Base-by-base conservation (phyloP, 2,329 filamentous ascomycete species). In the Cordyceps sp. region DNA sequence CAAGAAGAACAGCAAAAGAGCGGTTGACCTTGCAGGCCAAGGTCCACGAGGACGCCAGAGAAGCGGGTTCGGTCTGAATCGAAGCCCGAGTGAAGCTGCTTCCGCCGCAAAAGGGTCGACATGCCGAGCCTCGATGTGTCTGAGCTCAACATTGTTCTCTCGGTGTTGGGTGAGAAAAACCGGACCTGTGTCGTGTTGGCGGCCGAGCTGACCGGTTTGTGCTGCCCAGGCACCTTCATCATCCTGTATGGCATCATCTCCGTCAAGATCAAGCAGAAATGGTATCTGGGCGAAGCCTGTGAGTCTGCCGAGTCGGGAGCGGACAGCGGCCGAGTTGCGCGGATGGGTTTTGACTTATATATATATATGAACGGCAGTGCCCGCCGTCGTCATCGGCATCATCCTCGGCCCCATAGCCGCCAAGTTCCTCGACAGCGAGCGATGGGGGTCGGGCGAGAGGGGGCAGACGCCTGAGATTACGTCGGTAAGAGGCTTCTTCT, bases 221-320 rank as follows among this genome's bases (percentile, higher is more conserved):
- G 15, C 14, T n/a, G 12, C 19, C 14, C 1, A 59, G 62, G 64
- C 29, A 48, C 50, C 8, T 69, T 66, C 42, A 62, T 57, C 16
- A 43, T 66, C 1, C 32, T 58, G 5, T 69, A 61, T 41, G 65
- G 65, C 28, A 40, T 68, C 32, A 50, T 64, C 6, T 66, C 66
- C 2, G 57, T 65, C 17, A 61, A 66, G 45, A 57, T 70, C 39
- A 69, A 69, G 48, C 54, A 56, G 30, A 47, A 49, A 22, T 69
- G 63, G 62, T 68, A 66, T 39, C 50, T 70, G 5, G 66, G 66
- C 14, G 65, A 69, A 52, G 66, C 66, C 17, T 43, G 64, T 66
- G 45, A 45, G 62, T 51, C 26, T n/a, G n/a, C n/a, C n/a, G n/a
- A n/a, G n/a, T n/a, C n/a, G n/a, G n/a, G n/a, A n/a, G n/a, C n/a